Base-by-base conservation (phyloP, 192 early-diverging fungal species). In the Pilaira anomala region DNA sequence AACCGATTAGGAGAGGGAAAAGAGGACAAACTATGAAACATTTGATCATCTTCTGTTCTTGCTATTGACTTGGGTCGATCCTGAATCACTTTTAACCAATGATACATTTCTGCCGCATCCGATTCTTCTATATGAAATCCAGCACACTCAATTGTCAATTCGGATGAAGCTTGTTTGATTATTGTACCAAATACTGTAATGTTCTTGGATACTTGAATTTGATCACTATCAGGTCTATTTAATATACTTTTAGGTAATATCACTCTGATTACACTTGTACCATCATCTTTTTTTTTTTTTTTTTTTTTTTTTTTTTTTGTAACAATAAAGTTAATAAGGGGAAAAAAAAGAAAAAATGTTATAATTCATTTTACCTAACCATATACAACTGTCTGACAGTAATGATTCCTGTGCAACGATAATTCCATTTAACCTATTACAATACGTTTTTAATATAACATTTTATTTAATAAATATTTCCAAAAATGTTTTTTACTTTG, bases 231-330 rank as follows among this genome's bases (percentile, higher is more conserved):
- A 28, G 28, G 29, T 18, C 19, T 33, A 41, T 14, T 40, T 21
- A 40, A 21, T 40, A 25, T 58, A 36, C 21, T 24, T 41, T 41
- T 56, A 9, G 11, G 48, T 50, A 63, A 41, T 39, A 63, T 25
- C 21, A 51, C 49, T 24, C 40, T 33, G 9, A 63, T 41, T 21
- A 39, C n/a, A 26, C 16, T 48, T 51, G 62, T 52, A 18, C 62
- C 48, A 51, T 63, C 62, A 53, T 63, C 62, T 63, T 52, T 16
- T 33, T 41, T n/a, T n/a, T n/a, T n/a, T n/a, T n/a, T n/a, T n/a
- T n/a, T n/a, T n/a, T n/a, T n/a, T n/a, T n/a, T n/a, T n/a, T n/a
- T n/a, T n/a, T n/a, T n/a, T n/a, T n/a, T n/a, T n/a, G n/a, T n/a
- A n/a, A n/a, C n/a, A n/a, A 14, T 14, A 29, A 36, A 3, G 24